These are phyloP conservation scores for Macrolepiota fuliginosa DNA, from an alignment of 768 basidiomycete species.

Conservation along the genomic window DNA sequence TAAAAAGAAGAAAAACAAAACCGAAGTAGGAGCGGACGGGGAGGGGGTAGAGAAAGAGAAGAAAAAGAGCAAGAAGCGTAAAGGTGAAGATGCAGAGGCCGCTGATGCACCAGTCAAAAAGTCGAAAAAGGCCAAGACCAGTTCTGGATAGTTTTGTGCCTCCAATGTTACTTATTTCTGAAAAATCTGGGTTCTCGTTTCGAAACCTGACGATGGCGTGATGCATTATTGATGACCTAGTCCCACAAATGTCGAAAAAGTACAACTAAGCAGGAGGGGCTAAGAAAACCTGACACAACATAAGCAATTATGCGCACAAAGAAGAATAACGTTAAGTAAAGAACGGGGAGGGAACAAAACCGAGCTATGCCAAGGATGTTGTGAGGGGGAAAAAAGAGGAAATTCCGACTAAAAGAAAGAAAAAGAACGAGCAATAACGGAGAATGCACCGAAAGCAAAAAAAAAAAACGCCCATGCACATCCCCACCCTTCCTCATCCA, in stretches of 20 bases:
- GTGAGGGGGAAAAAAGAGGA: neutral
- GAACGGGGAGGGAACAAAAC: slow-evolving; percentile 1
- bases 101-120: slow-evolving; percentile 37
- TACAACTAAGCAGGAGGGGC: neutral
- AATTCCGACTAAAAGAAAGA: neutral
- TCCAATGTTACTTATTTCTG: neutral
- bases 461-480: neutral
- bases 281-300: neutral
- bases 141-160: slow-evolving; percentile 9
- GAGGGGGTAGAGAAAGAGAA: slow-evolving; percentile 26
- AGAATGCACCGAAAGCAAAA: slow-evolving; percentile 1
- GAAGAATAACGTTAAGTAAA: slow-evolving; percentile 10
- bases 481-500: slow-evolving; percentile 37
- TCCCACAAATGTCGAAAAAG: neutral
- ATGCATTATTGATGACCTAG: neutral
- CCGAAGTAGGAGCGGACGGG: slow-evolving; percentile 25
- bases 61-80: slow-evolving; percentile 48
- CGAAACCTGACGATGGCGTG: neutral
- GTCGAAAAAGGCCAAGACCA: slow-evolving; percentile 27
- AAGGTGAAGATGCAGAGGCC: slow-evolving; percentile 28
- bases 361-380: neutral
- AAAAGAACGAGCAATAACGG: slow-evolving; percentile 12
- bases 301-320: slow-evolving; percentile 5
- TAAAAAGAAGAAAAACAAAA: slow-evolving; percentile 24
- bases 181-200: neutral